Evolutionary conservation across 176 grass and related monocot genomes (phyloP), one percentile per base, ranked within the genome.

Genomic region (Carex cristatella): DNA sequence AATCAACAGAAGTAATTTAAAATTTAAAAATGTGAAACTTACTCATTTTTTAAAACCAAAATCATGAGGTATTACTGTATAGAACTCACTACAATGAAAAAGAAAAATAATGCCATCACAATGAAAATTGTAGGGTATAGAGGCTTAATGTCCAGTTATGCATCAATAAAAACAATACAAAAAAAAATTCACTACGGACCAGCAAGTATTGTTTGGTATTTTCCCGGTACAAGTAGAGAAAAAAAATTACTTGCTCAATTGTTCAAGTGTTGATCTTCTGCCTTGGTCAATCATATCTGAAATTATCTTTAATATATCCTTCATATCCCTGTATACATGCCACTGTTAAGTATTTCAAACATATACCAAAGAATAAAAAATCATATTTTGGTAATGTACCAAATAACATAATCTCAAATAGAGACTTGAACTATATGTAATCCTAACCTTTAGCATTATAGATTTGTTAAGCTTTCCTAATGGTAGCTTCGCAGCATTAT

Each of bases 391-490:
- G 79, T 59, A 14, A 61, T 63, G 37, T 19, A 81, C 42, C 62
- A 23, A 40, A 66, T 56, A 57, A 59, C 35, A 80, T 80, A 61
- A 65, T 28, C 16, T 40, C 0, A 77, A 11, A 48, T 65, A 62
- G 8, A 58, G 75, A 23, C 28, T 32, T 61, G 23, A 65, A 66
- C 53, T 23, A 23, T 23, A 84, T 71, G 15, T 30, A 67, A 83
- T 77, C 62, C 90, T 84, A 2, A 98, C 92, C 92, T 98, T 93
- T 67, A 93, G 84, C 86, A 98, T 92, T 84, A 89, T 98, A 81
- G 95, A 91, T 90, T 94, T 94, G 80, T 92, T 94, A 83, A 98
- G 86, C 86, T 93, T 98, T 80, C 92, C 95, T 82, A 98, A 92
- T 69, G 95, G 92, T 79, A 94, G 83, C 86, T 2, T 2, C 23